Evolutionary conservation across 208 protist genomes (phyloP).

Genomic region (Willaertia magna): DNA sequence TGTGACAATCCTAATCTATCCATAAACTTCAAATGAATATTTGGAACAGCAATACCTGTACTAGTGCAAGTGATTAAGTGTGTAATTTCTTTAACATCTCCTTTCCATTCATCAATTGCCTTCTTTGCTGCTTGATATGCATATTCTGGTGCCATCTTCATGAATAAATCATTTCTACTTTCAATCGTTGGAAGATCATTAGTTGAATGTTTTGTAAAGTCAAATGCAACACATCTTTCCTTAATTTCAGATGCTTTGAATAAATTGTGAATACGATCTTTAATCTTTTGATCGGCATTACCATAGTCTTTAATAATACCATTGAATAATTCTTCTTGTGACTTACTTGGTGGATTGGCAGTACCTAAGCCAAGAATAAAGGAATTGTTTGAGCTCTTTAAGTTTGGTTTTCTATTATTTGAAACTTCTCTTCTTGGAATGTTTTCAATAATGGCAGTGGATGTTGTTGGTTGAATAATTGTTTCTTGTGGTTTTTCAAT

Average conservation of each 20-base stretch:
- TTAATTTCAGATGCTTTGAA: background rate
- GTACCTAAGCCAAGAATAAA: background rate
- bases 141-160: background rate
- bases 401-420: background rate
- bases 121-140: background rate
- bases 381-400: background rate
- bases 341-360: background rate
- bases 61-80: background rate
- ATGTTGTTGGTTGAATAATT: no score
- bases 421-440: no score
- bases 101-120: background rate
- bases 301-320: background rate
- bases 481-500: background rate
- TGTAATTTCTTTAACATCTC: background rate
- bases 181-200: background rate
- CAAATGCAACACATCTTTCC: background rate
- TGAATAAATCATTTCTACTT: background rate
- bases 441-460: no score
- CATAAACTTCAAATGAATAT: background rate
- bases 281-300: background rate
- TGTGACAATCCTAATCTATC: background rate
- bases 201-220: background rate
- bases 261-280: background rate
- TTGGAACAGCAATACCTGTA: background rate
- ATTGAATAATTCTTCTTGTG: background rate